Conservation (phyloP, 768 basidiomycete species). For the Pleurotus pulmonarius region DNA sequence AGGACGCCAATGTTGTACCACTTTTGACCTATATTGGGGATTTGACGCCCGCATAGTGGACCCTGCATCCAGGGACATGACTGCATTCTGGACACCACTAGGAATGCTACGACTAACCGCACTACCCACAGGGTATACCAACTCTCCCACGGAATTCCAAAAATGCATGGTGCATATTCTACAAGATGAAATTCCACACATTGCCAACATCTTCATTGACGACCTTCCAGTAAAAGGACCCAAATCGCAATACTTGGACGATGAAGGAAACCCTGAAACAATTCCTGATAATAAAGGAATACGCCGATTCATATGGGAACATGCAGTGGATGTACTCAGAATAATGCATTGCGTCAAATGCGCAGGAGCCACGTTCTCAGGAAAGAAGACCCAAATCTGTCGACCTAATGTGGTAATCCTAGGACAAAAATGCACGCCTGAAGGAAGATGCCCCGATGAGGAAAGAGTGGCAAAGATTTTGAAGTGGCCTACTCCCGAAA, state of each 20-base stretch:
- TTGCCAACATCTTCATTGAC: constrained; percentile 12
- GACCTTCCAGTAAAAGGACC: constrained; percentile 14
- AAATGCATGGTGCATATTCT: constrained; percentile 28
- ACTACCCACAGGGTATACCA: constrained; percentile 37
- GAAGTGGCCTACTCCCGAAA: too few relatives aligned
- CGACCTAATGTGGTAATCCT: constrained; percentile 18
- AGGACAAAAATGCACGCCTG: constrained; percentile 24
- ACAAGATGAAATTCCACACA: constrained; percentile 21
- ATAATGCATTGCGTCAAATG: constrained; percentile 26
- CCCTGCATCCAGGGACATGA: constrained; percentile 23
- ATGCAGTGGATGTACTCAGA: constrained; percentile 28
- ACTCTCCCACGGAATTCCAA: constrained; percentile 28
- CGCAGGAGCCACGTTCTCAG: constrained; percentile 24
- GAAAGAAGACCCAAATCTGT: constrained; percentile 22
- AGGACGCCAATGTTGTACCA: constrained; percentile 19
- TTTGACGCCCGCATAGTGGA: constrained; percentile 28
- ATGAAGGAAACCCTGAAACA: constrained; percentile 14
- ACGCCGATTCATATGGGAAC: constrained; percentile 31
- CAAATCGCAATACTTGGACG: constrained; percentile 12
- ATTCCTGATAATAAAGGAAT: constrained; percentile 24
- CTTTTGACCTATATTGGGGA: constrained; percentile 31
- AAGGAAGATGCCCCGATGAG: constrained; percentile 24
- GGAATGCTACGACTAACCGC: constrained; percentile 26
- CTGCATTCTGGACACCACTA: constrained; percentile 34
- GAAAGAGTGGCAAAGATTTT: neutral